Percentiles rank a stretch among this genome's conserved stretches.
Evolutionary conservation across 2,329 filamentous ascomycete species (phyloP).

Genomic region (Ophiostoma triangulosporum): DNA sequence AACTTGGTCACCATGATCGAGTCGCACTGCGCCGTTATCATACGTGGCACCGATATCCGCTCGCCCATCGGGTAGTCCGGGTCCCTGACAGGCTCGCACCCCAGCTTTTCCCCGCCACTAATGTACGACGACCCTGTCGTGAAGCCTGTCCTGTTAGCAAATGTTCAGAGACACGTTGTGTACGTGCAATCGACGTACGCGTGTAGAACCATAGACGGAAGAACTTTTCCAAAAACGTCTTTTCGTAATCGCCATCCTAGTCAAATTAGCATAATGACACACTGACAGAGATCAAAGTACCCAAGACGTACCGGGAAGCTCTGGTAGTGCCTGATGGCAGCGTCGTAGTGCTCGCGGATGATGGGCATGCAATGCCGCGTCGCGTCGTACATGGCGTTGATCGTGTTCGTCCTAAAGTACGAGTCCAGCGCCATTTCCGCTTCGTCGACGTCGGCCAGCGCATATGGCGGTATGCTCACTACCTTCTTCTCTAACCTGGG

Average conservation of each 20-base stretch:
- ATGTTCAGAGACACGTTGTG: not conserved
- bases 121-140: conserved; percentile 31
- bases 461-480: conserved; percentile 11
- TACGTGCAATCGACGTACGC: conserved; percentile 23
- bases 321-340: conserved; percentile 16
- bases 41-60: conserved; percentile 28
- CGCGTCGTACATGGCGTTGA: conserved; percentile 20
- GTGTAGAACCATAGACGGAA: conserved; percentile 34
- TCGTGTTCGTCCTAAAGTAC: conserved; percentile 24
- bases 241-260: conserved; percentile 18
- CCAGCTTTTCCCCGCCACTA: conserved; percentile 26
- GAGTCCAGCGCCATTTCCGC: conserved; percentile 1
- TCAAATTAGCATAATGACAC: not conserved
- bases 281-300: too few relatives aligned
- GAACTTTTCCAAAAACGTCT: conserved; percentile 25
- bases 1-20: conserved; percentile 26
- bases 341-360: conserved; percentile 9
- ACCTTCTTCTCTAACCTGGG: not conserved
- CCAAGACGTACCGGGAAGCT: conserved; percentile 11
- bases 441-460: conserved; percentile 5
- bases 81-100: conserved; percentile 25
- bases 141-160: conserved; percentile 24
- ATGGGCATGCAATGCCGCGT: conserved; percentile 4
- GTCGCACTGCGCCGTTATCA: conserved; percentile 33
- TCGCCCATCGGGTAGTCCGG: conserved; percentile 23